A percentile compares a stretch with the other conserved stretches of the same genome.
phyloP scores from a whole-genome alignment of 805 yeast genomes.

The Metschnikowia kunwiensis region DNA sequence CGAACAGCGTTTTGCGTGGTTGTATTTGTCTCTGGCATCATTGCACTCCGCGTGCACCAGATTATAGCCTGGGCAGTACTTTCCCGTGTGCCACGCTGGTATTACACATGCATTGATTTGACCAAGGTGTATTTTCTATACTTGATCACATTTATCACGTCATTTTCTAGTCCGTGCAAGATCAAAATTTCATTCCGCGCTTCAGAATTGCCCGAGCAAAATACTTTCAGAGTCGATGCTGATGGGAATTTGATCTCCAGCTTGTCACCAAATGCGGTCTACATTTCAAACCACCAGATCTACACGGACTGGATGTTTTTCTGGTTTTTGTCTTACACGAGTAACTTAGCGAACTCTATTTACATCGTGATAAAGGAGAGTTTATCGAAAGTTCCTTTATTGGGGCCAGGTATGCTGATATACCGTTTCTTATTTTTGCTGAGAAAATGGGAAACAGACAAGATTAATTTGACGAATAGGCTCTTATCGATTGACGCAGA shows the following conservation, averaged over 20 bases:
- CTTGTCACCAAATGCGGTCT: constrained; percentile 52
- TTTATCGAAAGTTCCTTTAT: constrained; percentile 67
- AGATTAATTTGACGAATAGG: constrained; percentile 51
- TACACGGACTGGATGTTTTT: constrained; percentile 90
- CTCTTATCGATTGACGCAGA: constrained; percentile 58
- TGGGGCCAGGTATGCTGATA: constrained; percentile 83
- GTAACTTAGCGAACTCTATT: constrained; percentile 60
- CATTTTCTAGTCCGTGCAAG: constrained; percentile 50
- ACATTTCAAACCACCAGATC: constrained; percentile 89
- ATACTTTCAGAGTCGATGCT: constrained; percentile 20
- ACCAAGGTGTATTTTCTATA: constrained; percentile 61
- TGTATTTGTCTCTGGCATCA: constrained; percentile 24
- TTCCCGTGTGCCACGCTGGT: constrained; percentile 26
- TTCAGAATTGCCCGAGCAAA: constrained; percentile 32
- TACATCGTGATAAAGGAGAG: constrained; percentile 71
- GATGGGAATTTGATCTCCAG: constrained; percentile 22
- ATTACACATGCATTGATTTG: constrained; percentile 44
- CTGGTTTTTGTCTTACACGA: constrained; percentile 81
- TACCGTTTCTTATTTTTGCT: constrained; percentile 76
- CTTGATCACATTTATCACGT: constrained; percentile 49
- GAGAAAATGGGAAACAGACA: constrained; percentile 84
- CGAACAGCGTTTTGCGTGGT: constrained; percentile 24
- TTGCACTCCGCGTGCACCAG: constrained; percentile 50
- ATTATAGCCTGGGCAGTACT: constrained; percentile 33
- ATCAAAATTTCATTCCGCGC: constrained; percentile 51